A percentile compares a stretch with the other conserved stretches of the same genome.
These are phyloP conservation scores for Colletotrichum ledebouriae DNA, from an alignment of 2,329 filamentous ascomycete species.

Conservation along the genomic window DNA sequence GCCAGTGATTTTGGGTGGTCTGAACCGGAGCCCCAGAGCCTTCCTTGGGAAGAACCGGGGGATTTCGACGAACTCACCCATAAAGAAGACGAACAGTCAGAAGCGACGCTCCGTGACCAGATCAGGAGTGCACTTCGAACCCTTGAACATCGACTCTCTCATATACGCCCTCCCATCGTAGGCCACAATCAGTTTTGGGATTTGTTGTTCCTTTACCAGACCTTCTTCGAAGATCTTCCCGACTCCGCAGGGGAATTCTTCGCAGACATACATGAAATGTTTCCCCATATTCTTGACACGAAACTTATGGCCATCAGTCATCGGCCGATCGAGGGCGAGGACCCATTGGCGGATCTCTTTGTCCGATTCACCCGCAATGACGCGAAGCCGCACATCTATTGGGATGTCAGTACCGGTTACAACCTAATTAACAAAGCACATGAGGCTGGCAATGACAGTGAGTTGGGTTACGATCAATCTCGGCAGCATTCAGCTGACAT, in stretches of 20 bases:
- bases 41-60: not conserved
- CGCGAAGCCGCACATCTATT: conserved; percentile 10
- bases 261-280: conserved; percentile 60
- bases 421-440: conserved; percentile 8
- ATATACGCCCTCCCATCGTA: conserved; percentile 60
- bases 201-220: conserved; percentile 73
- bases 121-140: not conserved
- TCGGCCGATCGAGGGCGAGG: conserved; percentile 39
- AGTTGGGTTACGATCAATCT: not conserved
- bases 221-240: conserved; percentile 71
- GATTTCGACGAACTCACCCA: not conserved
- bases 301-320: conserved; percentile 68
- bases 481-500: not conserved
- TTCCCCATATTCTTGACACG: conserved; percentile 68
- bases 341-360: conserved; percentile 24
- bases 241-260: conserved; percentile 66
- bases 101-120: not conserved
- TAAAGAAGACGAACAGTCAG: not conserved
- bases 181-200: conserved; percentile 77
- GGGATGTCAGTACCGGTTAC: conserved; percentile 24
- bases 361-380: not conserved
- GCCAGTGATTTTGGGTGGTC: too few relatives aligned
- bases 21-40: not conserved
- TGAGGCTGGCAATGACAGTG: conserved; percentile 32
- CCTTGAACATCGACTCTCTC: conserved; percentile 48